Percentiles rank a stretch among this genome's conserved stretches.
Conservation (phyloP, 371 early-diverging fungal species). For the Mucor racemosus region DNA sequence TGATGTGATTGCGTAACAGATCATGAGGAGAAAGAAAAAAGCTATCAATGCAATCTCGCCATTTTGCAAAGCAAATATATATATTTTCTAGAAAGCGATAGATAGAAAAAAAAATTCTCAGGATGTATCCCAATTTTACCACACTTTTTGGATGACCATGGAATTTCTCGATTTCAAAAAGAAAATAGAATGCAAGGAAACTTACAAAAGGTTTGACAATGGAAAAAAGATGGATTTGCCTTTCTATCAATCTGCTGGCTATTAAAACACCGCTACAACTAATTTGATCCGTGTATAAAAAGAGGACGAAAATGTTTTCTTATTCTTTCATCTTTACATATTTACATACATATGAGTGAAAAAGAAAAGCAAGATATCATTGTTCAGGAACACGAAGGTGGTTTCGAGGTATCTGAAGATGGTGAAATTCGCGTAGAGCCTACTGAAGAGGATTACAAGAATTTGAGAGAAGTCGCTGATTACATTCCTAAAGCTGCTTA, state of each 20-base stretch:
- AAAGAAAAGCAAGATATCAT: constrained; percentile 18
- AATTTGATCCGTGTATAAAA: not conserved
- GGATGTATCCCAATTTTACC: not conserved
- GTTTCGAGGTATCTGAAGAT: constrained; percentile 9
- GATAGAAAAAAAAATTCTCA: not conserved
- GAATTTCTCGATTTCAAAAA: not conserved
- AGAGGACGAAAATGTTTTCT: not conserved
- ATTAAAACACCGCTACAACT: not conserved
- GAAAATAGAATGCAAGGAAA: constrained; percentile 1
- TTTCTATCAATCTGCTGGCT: not conserved
- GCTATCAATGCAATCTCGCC: not conserved
- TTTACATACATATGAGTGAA: constrained; percentile 4
- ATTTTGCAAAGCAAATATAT: not conserved
- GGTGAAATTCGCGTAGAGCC: constrained; percentile 36
- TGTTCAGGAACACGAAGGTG: constrained; percentile 35
- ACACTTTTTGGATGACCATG: not conserved
- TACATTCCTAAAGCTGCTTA: constrained; percentile 57
- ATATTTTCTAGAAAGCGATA: not conserved
- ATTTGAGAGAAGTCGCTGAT: constrained; percentile 57
- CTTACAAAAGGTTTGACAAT: constrained; percentile 5
- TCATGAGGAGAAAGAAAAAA: not conserved
- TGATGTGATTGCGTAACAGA: not conserved
- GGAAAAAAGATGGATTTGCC: not conserved
- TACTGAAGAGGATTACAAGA: constrained; percentile 53
- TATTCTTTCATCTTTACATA: not conserved